Percentiles rank a stretch among this genome's conserved stretches.
Evolutionary conservation across 2,329 filamentous ascomycete genomes (phyloP).

Genomic region (Pyrenophora seminiperda): DNA sequence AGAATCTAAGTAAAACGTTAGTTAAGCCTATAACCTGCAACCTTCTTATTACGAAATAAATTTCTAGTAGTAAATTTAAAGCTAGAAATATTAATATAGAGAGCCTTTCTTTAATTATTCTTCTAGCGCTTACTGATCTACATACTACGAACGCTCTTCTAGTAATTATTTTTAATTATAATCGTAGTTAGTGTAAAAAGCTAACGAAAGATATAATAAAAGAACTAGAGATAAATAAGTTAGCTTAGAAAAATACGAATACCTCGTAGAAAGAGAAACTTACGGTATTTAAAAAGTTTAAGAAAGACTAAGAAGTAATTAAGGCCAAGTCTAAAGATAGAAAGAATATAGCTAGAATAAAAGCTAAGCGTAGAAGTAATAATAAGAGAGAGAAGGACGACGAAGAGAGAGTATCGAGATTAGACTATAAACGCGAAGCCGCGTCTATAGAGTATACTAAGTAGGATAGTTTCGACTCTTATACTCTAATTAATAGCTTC

Average conservation of each 20-base stretch:
- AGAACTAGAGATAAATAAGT: too few relatives aligned
- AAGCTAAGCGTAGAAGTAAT: too few relatives aligned
- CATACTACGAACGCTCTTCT: too few relatives aligned
- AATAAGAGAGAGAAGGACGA: neutral
- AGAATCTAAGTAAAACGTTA: too few relatives aligned
- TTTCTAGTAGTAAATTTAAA: constrained; percentile 1
- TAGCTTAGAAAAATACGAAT: constrained; percentile 61
- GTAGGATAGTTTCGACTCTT: constrained; percentile 15
- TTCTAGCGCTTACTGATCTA: too few relatives aligned
- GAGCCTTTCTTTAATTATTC: too few relatives aligned
- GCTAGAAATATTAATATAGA: too few relatives aligned
- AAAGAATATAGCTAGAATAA: too few relatives aligned
- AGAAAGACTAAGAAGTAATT: constrained; percentile 4
- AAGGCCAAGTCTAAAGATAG: constrained; percentile 9
- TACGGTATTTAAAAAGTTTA: constrained; percentile 59
- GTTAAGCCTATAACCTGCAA: too few relatives aligned
- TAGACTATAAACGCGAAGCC: constrained; percentile 1
- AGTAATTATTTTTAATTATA: too few relatives aligned
- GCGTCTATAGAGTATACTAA: constrained; percentile 1
- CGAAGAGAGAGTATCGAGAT: constrained; percentile 1
- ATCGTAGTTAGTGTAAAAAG: too few relatives aligned
- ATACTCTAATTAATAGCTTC: constrained; percentile 62
- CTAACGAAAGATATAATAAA: too few relatives aligned
- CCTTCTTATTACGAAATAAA: constrained; percentile 5
- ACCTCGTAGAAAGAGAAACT: constrained; percentile 65